These are phyloP conservation scores for Diaporthe aspalathi DNA, from an alignment of 2,329 filamentous ascomycete genomes.

Conservation along the genomic window DNA sequence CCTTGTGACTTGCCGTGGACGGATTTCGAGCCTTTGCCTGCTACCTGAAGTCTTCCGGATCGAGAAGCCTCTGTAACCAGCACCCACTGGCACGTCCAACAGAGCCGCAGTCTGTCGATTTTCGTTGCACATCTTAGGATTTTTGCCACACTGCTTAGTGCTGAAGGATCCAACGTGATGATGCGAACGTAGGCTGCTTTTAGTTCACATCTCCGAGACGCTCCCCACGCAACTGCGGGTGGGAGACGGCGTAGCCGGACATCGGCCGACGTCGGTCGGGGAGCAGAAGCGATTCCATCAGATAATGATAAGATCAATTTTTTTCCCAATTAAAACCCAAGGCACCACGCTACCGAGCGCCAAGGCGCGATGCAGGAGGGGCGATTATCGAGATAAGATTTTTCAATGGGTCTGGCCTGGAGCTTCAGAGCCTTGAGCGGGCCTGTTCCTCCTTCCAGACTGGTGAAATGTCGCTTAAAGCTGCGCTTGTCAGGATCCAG, in stretches of 20 bases:
- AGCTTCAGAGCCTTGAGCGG: neutral
- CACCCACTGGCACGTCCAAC: neutral
- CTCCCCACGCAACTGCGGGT: neutral
- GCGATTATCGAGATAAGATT: constrained; percentile 25
- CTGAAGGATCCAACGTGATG: neutral
- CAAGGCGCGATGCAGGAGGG: neutral
- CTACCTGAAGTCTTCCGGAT: neutral
- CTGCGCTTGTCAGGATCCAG: constrained; percentile 2
- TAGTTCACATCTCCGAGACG: neutral
- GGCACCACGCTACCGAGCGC: constrained; percentile 8
- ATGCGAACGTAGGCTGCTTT: neutral
- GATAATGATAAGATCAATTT: neutral
- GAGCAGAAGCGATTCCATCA: neutral
- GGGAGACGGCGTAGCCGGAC: neutral
- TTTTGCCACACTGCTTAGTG: neutral
- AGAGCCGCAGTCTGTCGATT: neutral
- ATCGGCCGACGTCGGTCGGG: neutral
- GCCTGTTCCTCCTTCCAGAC: constrained; percentile 6
- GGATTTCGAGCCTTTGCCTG: neutral
- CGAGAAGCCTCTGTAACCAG: neutral
- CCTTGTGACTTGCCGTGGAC: neutral
- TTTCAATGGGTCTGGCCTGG: constrained; percentile 9
- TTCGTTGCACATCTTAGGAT: neutral
- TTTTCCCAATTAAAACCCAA: no score
- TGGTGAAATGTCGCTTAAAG: constrained; percentile 13